Conservation (phyloP, 768 basidiomycete genomes). For the Megacollybia marginata region DNA sequence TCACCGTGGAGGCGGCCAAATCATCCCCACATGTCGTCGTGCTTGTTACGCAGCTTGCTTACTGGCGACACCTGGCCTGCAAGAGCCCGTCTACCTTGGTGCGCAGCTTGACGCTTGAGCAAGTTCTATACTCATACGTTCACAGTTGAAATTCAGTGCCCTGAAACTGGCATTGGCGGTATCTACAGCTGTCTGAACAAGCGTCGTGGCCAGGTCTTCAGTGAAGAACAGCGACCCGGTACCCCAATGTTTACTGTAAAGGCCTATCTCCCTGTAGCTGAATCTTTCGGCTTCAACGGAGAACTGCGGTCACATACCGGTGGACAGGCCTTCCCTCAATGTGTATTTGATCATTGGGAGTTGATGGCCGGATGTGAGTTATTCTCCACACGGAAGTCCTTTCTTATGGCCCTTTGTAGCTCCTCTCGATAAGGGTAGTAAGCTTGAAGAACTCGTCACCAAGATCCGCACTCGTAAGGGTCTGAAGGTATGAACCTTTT, state of each 20-base stretch:
- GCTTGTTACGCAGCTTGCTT: conserved; percentile 94
- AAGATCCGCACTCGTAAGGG: conserved; percentile 89
- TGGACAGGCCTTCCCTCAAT: conserved; percentile 98
- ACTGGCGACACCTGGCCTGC: conserved; percentile 84
- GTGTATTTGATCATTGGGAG: conserved; percentile 92
- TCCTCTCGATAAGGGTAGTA: conserved; percentile 85
- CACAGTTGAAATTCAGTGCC: conserved; percentile 94
- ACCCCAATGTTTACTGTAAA: conserved; percentile 99
- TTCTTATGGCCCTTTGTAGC: conserved; percentile 28
- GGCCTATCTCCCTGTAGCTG: conserved; percentile 87
- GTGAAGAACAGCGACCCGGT: conserved; percentile 92
- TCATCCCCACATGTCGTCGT: conserved; percentile 95
- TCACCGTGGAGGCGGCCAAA: conserved; percentile 97
- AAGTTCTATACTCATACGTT: background rate
- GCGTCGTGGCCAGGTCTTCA: conserved; percentile 97
- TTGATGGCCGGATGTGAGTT: conserved; percentile 71
- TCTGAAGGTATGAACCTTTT: conserved; percentile 59
- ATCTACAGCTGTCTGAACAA: conserved; percentile 93
- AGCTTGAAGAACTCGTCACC: conserved; percentile 79
- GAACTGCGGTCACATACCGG: conserved; percentile 87
- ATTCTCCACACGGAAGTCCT: background rate
- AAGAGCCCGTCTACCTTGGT: conserved; percentile 96
- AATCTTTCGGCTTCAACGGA: conserved; percentile 97
- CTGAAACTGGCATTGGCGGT: conserved; percentile 95
- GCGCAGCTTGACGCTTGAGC: conserved; percentile 12